Percentiles rank a stretch among this genome's conserved stretches.
phyloP scores from a whole-genome alignment of 768 basidiomycete genomes.

The Tulasnella sp. region DNA sequence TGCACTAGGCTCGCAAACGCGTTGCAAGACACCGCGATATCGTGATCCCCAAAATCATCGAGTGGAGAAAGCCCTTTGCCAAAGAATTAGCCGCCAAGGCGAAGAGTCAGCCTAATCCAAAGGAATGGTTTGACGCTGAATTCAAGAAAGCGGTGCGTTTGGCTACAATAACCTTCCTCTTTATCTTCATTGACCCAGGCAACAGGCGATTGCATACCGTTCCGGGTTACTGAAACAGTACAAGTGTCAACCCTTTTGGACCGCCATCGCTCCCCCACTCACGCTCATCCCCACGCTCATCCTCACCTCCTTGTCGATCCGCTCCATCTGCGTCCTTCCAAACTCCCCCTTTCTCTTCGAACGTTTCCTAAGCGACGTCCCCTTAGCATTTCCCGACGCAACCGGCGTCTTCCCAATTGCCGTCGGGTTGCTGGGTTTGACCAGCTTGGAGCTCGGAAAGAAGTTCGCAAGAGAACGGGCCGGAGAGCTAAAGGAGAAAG shows the following conservation, averaged over 20 bases:
- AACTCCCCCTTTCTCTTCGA: constrained; percentile 9
- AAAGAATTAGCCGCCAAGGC: constrained; percentile 7
- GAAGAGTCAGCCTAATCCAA: constrained; percentile 9
- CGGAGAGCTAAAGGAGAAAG: constrained; percentile 7
- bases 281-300: constrained; percentile 8
- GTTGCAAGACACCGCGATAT: constrained; percentile 8
- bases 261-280: constrained; percentile 2
- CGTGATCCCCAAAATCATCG: constrained; percentile 13
- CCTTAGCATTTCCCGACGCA: background rate
- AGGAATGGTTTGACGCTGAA: constrained; percentile 13
- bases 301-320: constrained; percentile 10
- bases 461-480: constrained; percentile 1
- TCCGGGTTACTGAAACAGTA: constrained; percentile 4
- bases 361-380: constrained; percentile 4
- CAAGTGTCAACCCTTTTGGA: constrained; percentile 2
- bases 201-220: constrained; percentile 11
- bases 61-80: constrained; percentile 13
- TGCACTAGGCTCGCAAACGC: constrained; percentile 2
- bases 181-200: background rate
- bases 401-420: constrained; percentile 1
- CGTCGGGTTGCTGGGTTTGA: background rate
- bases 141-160: constrained; percentile 8
- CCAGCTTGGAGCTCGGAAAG: constrained; percentile 1
- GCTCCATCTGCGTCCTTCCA: constrained; percentile 2
- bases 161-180: background rate